phyloP scores from a whole-genome alignment of 2,329 filamentous ascomycete species.

The Aspergillus neotritici region DNA sequence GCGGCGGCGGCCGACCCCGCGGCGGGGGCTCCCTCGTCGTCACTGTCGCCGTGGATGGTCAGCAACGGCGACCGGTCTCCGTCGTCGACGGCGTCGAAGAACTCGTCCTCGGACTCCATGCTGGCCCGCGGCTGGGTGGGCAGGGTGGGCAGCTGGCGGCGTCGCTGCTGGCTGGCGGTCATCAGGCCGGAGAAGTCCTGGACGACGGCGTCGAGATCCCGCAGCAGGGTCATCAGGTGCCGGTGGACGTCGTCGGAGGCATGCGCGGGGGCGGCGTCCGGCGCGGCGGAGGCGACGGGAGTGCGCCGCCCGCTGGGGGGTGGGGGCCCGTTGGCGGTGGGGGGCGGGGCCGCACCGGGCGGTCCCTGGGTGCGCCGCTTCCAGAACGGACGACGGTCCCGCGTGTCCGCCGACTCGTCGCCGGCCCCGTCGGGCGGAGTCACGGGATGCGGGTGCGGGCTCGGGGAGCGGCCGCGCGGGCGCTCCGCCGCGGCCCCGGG shows the following conservation, averaged over 20 bases:
- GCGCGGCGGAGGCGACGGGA: conserved; percentile 34
- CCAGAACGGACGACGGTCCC: conserved; percentile 76
- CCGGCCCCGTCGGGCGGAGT: conserved; percentile 28
- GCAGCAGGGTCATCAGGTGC: conserved; percentile 75
- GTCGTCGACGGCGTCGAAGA: conserved; percentile 82
- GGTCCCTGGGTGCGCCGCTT: conserved; percentile 62
- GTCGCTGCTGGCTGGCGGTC: conserved; percentile 64
- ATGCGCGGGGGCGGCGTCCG: conserved; percentile 33
- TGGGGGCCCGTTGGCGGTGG: conserved; percentile 41
- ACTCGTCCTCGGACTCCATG: conserved; percentile 83
- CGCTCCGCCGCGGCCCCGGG: conserved; percentile 17
- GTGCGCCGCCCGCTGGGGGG: conserved; percentile 24
- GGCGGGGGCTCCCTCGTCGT: conserved; percentile 53
- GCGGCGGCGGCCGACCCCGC: conserved; percentile 16
- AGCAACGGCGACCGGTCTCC: conserved; percentile 61
- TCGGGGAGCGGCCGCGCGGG: conserved; percentile 30
- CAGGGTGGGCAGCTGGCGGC: conserved; percentile 55
- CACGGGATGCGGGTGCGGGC: conserved; percentile 26
- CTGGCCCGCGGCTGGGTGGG: conserved; percentile 58
- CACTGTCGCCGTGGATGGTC: conserved; percentile 67
- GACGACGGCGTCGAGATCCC: conserved; percentile 78
- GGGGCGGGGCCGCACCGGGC: too few species aligned
- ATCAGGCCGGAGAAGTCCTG: conserved; percentile 74
- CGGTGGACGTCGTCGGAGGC: conserved; percentile 61
- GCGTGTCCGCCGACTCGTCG: conserved; percentile 32